Base-by-base conservation (phyloP, 169 alveolate genomes). In the Plasmodium yoelii region DNA sequence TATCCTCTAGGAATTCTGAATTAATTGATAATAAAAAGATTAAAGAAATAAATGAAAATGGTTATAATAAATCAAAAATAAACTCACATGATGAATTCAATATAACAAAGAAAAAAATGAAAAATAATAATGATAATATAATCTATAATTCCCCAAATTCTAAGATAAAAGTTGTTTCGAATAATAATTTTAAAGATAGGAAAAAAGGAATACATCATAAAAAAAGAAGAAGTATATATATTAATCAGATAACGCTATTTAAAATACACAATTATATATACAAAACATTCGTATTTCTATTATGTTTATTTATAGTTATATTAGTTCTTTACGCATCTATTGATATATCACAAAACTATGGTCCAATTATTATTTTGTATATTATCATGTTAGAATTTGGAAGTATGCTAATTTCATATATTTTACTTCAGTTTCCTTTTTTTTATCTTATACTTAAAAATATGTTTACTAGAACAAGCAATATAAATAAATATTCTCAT, bases 251-350 rank as follows among this genome's bases (percentile, higher is more conserved):
- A n/a, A 51, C 46, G 24, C 49, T 82, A 59, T 67, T 47, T 68
- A 67, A 72, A 5, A 46, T 82, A 19, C 90, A 67, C 13, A 67
- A 68, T 55, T 82, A 67, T 82, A 82, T 82, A 44, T 68, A 82
- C 53, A 67, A 82, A 39, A 59, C 19, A 24, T 82, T 82, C 26
- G 68, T 82, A 24, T 82, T 70, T 0, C 7, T 82, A 42, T 46
- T 82, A 5, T 67, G 90, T n/a, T 34, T 82, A 15, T 18, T 68
- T 19, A 82, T 82, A 15, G 90, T 82, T 1, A 18, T 82, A 22
- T 18, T 82, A 13, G 56, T 82, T 9, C 90, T 82, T 5, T 82
- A 82, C 24, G 90, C 90, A n/a, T 82, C 90, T 9, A 82, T 82
- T 15, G 90, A 82, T 1, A 68, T 82, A 7, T 67, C 90, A 5